phyloP scores from a whole-genome alignment of 140 eudicot species.

The Cichorium intybus region DNA sequence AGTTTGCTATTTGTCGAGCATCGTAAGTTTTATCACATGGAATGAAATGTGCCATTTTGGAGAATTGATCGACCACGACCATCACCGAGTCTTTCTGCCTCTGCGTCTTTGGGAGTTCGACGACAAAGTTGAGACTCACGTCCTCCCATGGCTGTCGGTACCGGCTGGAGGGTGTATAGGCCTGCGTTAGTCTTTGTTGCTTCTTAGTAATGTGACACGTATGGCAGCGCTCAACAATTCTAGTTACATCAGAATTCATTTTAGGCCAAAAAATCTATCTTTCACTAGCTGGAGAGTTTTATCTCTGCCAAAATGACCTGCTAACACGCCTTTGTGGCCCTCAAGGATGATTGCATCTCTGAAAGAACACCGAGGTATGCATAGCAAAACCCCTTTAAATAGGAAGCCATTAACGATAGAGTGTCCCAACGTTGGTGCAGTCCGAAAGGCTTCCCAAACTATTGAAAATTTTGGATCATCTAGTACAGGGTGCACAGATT shows the following conservation, averaged over 20 bases:
- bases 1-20: too few relatives aligned
- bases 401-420: background rate
- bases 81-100: background rate
- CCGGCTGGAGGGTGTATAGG: background rate
- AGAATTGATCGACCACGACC: conserved; percentile 4
- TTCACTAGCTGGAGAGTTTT: background rate
- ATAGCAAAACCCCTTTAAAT: background rate
- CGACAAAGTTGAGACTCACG: conserved; percentile 8
- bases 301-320: background rate
- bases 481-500: background rate
- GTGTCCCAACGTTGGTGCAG: background rate
- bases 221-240: background rate
- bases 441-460: background rate
- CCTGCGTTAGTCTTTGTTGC: background rate
- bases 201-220: background rate
- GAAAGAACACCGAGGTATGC: too few relatives aligned
- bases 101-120: conserved; percentile 4
- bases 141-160: background rate
- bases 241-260: background rate
- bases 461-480: background rate
- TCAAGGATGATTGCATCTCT: too few relatives aligned
- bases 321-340: too few relatives aligned
- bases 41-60: background rate
- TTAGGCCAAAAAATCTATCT: background rate
- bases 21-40: background rate